Base-by-base conservation (phyloP, 495 filamentous ascomycete species). In the Lichina pygmaea region DNA sequence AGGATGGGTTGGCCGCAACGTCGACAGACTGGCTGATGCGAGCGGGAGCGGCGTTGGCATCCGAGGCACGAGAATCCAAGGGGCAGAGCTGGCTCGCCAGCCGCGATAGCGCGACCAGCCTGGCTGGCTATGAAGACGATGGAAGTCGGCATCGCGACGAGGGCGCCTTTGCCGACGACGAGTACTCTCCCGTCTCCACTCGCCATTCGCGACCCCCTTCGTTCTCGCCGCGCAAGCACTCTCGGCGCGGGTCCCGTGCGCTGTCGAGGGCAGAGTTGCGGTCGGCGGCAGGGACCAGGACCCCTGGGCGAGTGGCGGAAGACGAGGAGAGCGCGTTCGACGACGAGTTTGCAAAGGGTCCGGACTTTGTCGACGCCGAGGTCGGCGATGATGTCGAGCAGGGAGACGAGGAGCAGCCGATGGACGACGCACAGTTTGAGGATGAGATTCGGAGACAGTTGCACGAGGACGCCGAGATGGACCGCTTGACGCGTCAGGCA, bases 81-180 rank as follows among this genome's bases (percentile, higher is more conserved):
- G 46, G 46, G 9, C 46, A 48, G 34, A 48, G 46, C 43, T 48
- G 46, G 46, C 46, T 48, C 30, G 41, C 43, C 15, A 44, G 33
- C 37, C 46, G 46, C 6, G 41, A 30, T 24, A 43, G 38, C 43
- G 33, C 41, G 8, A 48, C 46, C 10, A 44, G 41, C 42, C 34
- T 44, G 16, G 4, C 15, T 2, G 42, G 16, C 15, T 17, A 43
- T 4, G 42, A 4, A 12, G 42, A 16, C 13, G 45, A 39, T 17
- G 45, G 41, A 43, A 8, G 36, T 48, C 38, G 33, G 33, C 33
- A 9, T 15, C 16, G 40, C 13, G 46, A 48, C 12, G 46, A 48
- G 0, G 8, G 31, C 13, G 41, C 83, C 38, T 95, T 89, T 56
- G 83, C 70, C 44, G 82, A 92, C 59, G 89, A 92, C 54, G 83